Evolutionary conservation across 192 early-diverging fungal species (phyloP).

Genomic region (Backusella westeae): DNA sequence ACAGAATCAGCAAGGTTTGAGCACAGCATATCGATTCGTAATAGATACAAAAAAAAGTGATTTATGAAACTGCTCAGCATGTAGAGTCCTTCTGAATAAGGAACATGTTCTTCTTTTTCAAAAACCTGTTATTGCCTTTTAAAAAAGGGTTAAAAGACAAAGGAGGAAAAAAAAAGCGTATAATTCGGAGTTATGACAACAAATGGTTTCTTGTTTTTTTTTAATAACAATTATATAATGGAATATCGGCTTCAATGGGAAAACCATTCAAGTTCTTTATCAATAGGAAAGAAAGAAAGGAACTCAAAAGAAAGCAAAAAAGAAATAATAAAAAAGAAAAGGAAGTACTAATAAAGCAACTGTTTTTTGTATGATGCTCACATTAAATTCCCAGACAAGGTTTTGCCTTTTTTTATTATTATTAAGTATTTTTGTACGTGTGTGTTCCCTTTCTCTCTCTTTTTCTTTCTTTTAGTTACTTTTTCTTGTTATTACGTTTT

Average conservation of each 20-base stretch:
- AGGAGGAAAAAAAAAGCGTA: neutral
- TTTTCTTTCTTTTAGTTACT: neutral
- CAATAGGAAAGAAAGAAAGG: neutral
- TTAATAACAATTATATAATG: neutral
- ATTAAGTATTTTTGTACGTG: conserved; percentile 7
- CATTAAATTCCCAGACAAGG: conserved; percentile 9
- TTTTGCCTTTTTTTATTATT: neutral
- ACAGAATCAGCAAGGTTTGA: neutral
- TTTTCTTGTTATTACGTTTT: neutral
- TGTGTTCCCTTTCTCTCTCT: conserved; percentile 5
- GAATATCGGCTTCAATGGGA: neutral
- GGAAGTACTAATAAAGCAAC: neutral
- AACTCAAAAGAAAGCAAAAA: neutral
- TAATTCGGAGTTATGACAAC: neutral
- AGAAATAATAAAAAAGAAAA: neutral
- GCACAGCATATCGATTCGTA: neutral
- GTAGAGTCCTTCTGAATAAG: neutral
- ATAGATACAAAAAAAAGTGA: neutral
- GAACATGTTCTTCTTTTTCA: neutral
- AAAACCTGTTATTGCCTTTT: neutral
- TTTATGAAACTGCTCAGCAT: neutral
- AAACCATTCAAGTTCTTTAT: neutral
- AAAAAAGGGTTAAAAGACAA: neutral
- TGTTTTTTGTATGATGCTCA: conserved; percentile 9
- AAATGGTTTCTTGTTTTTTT: neutral